Conservation (phyloP, 768 basidiomycete species). For the Russula abietina region DNA sequence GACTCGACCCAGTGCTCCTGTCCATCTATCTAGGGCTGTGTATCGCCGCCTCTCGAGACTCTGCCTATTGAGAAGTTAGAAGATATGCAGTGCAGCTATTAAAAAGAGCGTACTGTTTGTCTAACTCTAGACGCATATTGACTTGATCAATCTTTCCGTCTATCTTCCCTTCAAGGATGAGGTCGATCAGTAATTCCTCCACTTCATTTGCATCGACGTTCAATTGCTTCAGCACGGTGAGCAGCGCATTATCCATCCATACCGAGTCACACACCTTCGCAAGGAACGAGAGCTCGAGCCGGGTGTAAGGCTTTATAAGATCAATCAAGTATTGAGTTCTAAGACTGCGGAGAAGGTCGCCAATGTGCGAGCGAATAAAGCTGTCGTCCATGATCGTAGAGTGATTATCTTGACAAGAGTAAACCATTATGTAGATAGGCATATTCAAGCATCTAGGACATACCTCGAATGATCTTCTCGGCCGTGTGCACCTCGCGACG, state of each 20-base stretch:
- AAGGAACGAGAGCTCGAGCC: constrained; percentile 88
- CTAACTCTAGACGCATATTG: constrained; percentile 85
- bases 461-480: constrained; percentile 89
- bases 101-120: constrained; percentile 58
- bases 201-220: constrained; percentile 90
- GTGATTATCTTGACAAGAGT: constrained; percentile 61
- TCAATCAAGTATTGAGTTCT: constrained; percentile 97
- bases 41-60: constrained; percentile 85
- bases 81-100: neutral
- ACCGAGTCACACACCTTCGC: constrained; percentile 56
- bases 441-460: neutral
- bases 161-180: constrained; percentile 96
- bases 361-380: constrained; percentile 94
- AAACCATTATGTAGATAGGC: constrained; percentile 6
- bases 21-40: constrained; percentile 74
- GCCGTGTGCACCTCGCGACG: constrained; percentile 95
- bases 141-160: constrained; percentile 97
- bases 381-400: constrained; percentile 94
- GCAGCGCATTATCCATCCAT: no score
- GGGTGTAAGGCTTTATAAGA: constrained; percentile 94
- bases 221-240: constrained; percentile 65
- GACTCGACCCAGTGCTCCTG: constrained; percentile 69
- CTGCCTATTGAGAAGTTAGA: constrained; percentile 46
- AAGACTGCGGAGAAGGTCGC: constrained; percentile 88
- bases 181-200: constrained; percentile 86